Evolutionary conservation across 1,284 basidiomycete genomes (phyloP), one percentile per base, ranked within the genome.

Genomic region (Bondarzewia mesenterica): DNA sequence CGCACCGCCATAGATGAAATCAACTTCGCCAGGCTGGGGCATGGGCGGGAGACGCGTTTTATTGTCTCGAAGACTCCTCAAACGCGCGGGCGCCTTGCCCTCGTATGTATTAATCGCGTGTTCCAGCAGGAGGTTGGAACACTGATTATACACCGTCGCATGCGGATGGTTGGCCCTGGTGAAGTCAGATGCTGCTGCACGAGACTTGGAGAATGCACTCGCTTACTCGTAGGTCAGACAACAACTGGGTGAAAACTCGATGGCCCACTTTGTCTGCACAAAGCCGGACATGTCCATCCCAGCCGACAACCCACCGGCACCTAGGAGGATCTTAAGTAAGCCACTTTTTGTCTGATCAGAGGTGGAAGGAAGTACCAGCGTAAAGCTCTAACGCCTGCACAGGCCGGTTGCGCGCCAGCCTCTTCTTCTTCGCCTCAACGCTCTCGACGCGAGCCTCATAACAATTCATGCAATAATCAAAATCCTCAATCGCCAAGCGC

Each of bases 1-100:
- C 69, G 42, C 63, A 82, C 81, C 83, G 54, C 84, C 84, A 61
- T 72, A 83, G 29, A 88, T 79, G 49, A 88, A 74, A 54, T 87
- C 83, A 4, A 88, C 73, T 22, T 80, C 77, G 7, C 73, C 75
- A 45, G 66, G 72, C 47, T 65, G 68, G 15, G 80, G 85, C 72
- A 82, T 71, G 0, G 64, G 59, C 20, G 71, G 74, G n/a, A 72
- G 53, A 5, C 54, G 50, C 16, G 45, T 40, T 22, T 54, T 63
- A 27, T 62, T 60, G 37, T 64, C 63, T 52, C 71, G 62, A 12
- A 71, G 61, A 20, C 68, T 68, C 22, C 51, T 44, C 2, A 82
- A 56, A 1, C 71, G 64, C 23, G 55, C 42, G 7, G 69, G 65
- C 2, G 62, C 52, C 50, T 69, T 65, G 3, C 71, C 72, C 27